These are phyloP conservation scores for Lophium mytilinum DNA, from an alignment of 495 filamentous ascomycete species.

Conservation along the genomic window DNA sequence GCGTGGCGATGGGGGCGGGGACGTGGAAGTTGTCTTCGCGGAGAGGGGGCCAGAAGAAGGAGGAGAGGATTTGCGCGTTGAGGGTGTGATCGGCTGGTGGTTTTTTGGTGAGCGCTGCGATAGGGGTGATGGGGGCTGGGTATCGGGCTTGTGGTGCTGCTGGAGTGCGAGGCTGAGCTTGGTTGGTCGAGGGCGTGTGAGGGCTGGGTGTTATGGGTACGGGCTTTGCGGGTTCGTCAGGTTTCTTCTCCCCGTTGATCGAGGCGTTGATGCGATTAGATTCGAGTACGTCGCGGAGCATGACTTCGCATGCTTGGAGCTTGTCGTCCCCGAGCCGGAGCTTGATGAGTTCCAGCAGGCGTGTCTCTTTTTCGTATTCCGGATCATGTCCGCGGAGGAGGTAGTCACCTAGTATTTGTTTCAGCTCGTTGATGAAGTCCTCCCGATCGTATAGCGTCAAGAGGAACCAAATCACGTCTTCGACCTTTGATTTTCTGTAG, in stretches of 20 bases:
- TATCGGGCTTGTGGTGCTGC: not conserved
- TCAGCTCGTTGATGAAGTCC: slow-evolving; percentile 91
- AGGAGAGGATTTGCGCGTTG: slow-evolving; percentile 69
- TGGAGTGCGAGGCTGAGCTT: slow-evolving; percentile 2
- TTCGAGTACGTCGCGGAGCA: slow-evolving; percentile 90
- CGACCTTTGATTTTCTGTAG: slow-evolving; percentile 77
- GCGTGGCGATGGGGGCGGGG: slow-evolving; percentile 51
- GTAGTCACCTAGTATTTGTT: slow-evolving; percentile 72
- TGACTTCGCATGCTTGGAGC: slow-evolving; percentile 89
- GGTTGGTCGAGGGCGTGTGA: slow-evolving; percentile 5
- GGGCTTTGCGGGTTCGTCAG: not conserved
- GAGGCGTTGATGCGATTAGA: slow-evolving; percentile 61
- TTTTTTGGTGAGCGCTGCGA: not conserved
- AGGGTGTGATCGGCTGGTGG: slow-evolving; percentile 6
- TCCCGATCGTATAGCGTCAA: slow-evolving; percentile 80
- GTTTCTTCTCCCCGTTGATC: slow-evolving; percentile 42
- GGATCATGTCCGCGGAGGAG: slow-evolving; percentile 59
- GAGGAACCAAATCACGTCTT: slow-evolving; percentile 86
- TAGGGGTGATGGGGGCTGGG: not conserved
- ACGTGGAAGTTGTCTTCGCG: slow-evolving; percentile 68
- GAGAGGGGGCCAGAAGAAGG: slow-evolving; percentile 89
- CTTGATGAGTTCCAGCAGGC: slow-evolving; percentile 81
- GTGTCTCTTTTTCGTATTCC: slow-evolving; percentile 66
- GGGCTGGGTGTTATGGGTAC: not conserved
- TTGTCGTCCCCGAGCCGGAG: slow-evolving; percentile 76